These are phyloP conservation scores for Tremella yokohamensis DNA, from an alignment of 768 basidiomycete species.

Conservation along the genomic window DNA sequence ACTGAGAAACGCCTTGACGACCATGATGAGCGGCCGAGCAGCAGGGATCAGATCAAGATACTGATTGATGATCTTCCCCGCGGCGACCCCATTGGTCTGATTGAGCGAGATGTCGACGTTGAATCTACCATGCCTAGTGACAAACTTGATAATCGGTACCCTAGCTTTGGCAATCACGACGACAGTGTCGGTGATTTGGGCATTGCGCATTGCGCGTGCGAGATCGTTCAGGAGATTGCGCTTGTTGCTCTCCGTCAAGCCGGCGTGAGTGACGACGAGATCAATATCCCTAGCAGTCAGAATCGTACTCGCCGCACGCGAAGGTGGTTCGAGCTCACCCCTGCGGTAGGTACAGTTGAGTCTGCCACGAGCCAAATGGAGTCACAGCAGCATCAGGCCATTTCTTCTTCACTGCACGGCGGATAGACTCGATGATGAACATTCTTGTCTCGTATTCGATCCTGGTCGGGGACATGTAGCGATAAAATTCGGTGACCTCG, in stretches of 20 bases:
- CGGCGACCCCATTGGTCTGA: constrained; percentile 75
- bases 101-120: constrained; percentile 93
- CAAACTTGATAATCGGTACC: constrained; percentile 95
- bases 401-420: constrained; percentile 59
- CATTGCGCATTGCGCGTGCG: constrained; percentile 70
- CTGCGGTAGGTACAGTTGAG: constrained; percentile 84
- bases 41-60: constrained; percentile 75
- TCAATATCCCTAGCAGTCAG: constrained; percentile 74
- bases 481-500: constrained; percentile 79
- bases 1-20: constrained; percentile 83
- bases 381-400: constrained; percentile 77
- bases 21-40: constrained; percentile 74
- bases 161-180: constrained; percentile 87
- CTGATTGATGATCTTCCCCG: constrained; percentile 73
- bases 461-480: constrained; percentile 81
- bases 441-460: constrained; percentile 80
- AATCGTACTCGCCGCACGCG: neutral
- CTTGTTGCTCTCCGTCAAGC: constrained; percentile 67
- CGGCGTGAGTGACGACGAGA: constrained; percentile 68
- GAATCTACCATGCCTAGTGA: constrained; percentile 73
- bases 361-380: constrained; percentile 90
- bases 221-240: constrained; percentile 64
- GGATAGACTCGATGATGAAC: constrained; percentile 67
- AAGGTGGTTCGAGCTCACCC: constrained; percentile 62
- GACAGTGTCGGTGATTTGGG: constrained; percentile 71